These are phyloP conservation scores for Suillus spraguei DNA, from an alignment of 768 basidiomycete species.

Conservation along the genomic window DNA sequence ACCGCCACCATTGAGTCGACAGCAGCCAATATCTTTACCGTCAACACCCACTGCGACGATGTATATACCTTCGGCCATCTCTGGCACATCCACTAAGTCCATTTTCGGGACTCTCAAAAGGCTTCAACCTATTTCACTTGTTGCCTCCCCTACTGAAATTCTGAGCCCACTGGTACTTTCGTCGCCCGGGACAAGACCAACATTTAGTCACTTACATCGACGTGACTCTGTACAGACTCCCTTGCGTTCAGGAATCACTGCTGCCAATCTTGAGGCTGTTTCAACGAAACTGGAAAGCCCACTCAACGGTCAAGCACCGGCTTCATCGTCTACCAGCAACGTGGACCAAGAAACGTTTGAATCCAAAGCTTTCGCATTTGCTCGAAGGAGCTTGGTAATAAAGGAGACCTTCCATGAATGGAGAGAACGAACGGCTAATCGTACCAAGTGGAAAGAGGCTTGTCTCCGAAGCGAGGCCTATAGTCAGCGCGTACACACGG, in stretches of 20 bases:
- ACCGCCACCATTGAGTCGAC: constrained; percentile 33
- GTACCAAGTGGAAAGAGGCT: constrained; percentile 63
- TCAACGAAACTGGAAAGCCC: constrained; percentile 9
- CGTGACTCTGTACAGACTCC: constrained; percentile 29
- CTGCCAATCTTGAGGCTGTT: constrained; percentile 15
- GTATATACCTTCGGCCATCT: constrained; percentile 19
- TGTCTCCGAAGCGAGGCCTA: constrained; percentile 63
- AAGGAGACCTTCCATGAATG: constrained; percentile 47
- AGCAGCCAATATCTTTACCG: constrained; percentile 35
- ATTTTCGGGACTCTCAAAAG: constrained; percentile 24
- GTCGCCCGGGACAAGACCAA: constrained; percentile 23
- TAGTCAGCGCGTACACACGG: constrained; percentile 47
- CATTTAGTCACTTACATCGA: constrained; percentile 19
- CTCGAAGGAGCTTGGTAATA: constrained; percentile 41
- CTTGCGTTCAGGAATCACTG: constrained; percentile 21
- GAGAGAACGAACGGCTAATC: constrained; percentile 46
- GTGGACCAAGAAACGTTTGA: constrained; percentile 32
- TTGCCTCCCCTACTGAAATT: constrained; percentile 29
- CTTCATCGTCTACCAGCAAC: constrained; percentile 4
- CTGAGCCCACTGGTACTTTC: constrained; percentile 33
- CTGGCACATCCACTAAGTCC: constrained; percentile 19
- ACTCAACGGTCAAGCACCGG: constrained; percentile 12
- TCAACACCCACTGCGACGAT: constrained; percentile 31
- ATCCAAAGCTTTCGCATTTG: constrained; percentile 45
- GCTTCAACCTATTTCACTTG: constrained; percentile 28